Evolutionary conservation across 2,329 filamentous ascomycete species (phyloP).

Genomic region (Amylocarpus encephaloides): DNA sequence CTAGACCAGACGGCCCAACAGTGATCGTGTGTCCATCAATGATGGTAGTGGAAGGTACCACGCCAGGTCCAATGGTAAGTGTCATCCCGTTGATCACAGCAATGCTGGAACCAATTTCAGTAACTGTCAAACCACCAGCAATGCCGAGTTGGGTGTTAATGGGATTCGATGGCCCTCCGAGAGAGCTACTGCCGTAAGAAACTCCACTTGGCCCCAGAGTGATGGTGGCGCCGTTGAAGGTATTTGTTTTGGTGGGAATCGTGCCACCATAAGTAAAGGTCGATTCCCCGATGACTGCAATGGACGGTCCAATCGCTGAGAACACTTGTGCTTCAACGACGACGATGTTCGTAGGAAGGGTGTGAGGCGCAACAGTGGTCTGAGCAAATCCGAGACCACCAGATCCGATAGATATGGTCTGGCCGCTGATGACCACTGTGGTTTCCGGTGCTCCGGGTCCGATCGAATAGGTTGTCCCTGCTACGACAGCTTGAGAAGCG

Average conservation of each 20-base stretch:
- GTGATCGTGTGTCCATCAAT: slow-evolving; percentile 46
- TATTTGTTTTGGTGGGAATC: slow-evolving; percentile 14
- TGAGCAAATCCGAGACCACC: slow-evolving; percentile 20
- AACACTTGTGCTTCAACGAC: slow-evolving; percentile 20
- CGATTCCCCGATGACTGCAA: slow-evolving; percentile 15
- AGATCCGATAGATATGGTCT: slow-evolving; percentile 23
- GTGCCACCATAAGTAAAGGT: slow-evolving; percentile 21
- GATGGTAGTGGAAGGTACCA: slow-evolving; percentile 38
- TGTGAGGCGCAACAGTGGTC: slow-evolving; percentile 17
- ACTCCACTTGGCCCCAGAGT: slow-evolving; percentile 23
- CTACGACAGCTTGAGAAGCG: slow-evolving; percentile 14
- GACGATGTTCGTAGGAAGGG: slow-evolving; percentile 20
- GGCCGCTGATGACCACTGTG: slow-evolving; percentile 16
- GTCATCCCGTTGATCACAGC: slow-evolving; percentile 45
- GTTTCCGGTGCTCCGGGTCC: slow-evolving; percentile 19
- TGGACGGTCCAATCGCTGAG: slow-evolving; percentile 18
- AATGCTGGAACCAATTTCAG: slow-evolving; percentile 24
- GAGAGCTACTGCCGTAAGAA: slow-evolving; percentile 16
- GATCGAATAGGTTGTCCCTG: slow-evolving; percentile 19
- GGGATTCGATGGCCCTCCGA: slow-evolving; percentile 18
- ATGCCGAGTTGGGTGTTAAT: slow-evolving; percentile 22
- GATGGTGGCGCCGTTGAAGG: slow-evolving; percentile 23
- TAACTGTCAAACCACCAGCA: slow-evolving; percentile 24
- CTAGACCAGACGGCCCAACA: slow-evolving; percentile 44
- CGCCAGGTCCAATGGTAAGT: slow-evolving; percentile 44